Evolutionary conservation across 2,329 filamentous ascomycete species (phyloP).

Genomic region (Ophiocordyceps camponoti-rufipedis): DNA sequence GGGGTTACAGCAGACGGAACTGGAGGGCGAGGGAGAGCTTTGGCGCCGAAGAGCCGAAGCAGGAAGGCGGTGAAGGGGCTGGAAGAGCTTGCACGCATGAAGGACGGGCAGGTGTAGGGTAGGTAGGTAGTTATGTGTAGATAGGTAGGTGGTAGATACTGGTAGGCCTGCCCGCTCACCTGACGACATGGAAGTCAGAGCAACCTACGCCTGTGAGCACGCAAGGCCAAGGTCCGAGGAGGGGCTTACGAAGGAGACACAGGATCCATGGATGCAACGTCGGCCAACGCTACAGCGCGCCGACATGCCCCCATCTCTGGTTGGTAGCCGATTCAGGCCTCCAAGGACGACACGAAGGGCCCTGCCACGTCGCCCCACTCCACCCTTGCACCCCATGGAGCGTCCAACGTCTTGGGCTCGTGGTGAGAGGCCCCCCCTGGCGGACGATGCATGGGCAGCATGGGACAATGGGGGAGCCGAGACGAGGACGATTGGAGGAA

Average conservation of each 20-base stretch:
- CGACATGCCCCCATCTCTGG: too few relatives aligned
- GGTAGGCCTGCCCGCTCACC: too few relatives aligned
- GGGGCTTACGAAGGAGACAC: neutral
- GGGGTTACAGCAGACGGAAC: neutral
- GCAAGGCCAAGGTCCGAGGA: too few relatives aligned
- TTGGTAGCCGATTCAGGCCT: neutral
- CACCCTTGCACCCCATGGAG: neutral
- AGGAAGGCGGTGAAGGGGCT: neutral
- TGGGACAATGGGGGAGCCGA: neutral
- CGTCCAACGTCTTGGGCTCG: neutral
- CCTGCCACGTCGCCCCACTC: neutral
- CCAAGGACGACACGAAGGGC: neutral
- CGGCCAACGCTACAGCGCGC: neutral
- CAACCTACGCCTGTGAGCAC: too few relatives aligned
- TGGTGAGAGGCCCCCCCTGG: neutral
- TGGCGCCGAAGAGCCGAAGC: neutral
- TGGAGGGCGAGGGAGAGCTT: neutral
- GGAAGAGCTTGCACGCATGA: neutral
- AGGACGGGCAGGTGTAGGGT: neutral
- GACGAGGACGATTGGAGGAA: slow-evolving; percentile 1
- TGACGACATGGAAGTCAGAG: too few relatives aligned
- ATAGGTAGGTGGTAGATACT: too few relatives aligned
- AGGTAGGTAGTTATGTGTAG: neutral
- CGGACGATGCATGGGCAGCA: slow-evolving; percentile 1
- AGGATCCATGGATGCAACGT: neutral